Conservation (phyloP, 495 filamentous ascomycete species). For the Pyrenula aspistea region DNA sequence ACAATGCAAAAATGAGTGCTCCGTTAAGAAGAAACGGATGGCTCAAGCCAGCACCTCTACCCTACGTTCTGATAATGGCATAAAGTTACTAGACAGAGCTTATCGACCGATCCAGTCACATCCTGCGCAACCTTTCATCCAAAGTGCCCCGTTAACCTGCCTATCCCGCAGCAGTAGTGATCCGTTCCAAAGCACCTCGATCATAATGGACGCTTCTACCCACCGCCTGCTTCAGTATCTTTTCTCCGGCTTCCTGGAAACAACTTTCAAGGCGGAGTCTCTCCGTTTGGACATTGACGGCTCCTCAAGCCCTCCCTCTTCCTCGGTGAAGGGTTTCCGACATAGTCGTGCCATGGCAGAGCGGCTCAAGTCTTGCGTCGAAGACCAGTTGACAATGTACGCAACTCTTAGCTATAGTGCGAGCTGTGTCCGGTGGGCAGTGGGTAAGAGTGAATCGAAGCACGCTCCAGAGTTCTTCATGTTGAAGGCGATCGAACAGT, state of each 20-base stretch:
- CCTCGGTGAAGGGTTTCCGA: neutral
- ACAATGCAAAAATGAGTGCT: neutral
- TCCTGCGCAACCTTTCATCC: neutral
- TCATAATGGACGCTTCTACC: neutral
- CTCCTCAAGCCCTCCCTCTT: neutral
- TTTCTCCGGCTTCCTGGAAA: slow-evolving; percentile 1
- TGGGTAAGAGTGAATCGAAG: slow-evolving; percentile 37
- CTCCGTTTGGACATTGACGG: neutral
- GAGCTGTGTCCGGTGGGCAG: slow-evolving; percentile 11
- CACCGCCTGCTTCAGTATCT: slow-evolving; percentile 2
- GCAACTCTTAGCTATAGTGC: slow-evolving; percentile 1
- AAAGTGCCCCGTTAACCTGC: neutral
- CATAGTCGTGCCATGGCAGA: neutral
- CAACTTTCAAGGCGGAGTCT: slow-evolving; percentile 2
- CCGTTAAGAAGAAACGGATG: neutral
- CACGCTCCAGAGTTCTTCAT: slow-evolving; percentile 21
- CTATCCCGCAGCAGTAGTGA: neutral
- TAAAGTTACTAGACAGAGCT: neutral
- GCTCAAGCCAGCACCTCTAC: neutral
- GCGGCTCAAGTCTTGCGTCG: slow-evolving; percentile 1
- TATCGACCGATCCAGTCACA: neutral
- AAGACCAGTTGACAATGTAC: slow-evolving; percentile 2
- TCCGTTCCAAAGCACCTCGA: neutral
- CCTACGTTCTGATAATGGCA: neutral
- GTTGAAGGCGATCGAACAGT: neutral